A percentile compares a stretch with the other conserved stretches of the same genome.
Conservation (phyloP, 441 rosid species). For the Eruca vesicaria region DNA sequence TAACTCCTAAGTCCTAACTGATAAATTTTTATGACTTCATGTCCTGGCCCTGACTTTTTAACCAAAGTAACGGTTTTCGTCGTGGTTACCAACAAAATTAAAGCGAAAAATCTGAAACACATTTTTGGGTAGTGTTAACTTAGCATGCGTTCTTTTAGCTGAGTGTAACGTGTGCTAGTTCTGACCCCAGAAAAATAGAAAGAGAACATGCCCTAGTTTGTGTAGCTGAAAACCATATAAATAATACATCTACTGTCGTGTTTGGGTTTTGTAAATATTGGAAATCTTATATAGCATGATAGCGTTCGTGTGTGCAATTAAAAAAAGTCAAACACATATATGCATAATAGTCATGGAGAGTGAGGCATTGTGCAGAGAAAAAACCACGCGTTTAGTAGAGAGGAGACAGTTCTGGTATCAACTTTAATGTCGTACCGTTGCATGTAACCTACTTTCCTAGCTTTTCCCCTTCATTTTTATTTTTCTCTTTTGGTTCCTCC, state of each 20-base stretch:
- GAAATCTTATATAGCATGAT: neutral
- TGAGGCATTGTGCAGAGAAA: constrained; percentile 18
- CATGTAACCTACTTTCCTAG: constrained; percentile 33
- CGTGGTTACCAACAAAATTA: neutral
- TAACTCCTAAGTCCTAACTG: too few species aligned
- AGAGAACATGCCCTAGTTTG: neutral
- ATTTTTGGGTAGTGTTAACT: neutral
- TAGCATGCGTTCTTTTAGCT: neutral
- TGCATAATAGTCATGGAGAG: neutral
- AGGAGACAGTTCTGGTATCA: constrained; percentile 35
- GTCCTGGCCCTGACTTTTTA: neutral
- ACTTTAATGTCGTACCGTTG: constrained; percentile 34
- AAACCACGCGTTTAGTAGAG: constrained; percentile 33
- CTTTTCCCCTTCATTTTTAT: constrained; percentile 7
- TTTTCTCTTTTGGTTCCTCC: neutral
- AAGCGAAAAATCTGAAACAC: neutral
- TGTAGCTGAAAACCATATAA: neutral
- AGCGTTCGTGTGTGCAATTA: constrained; percentile 2
- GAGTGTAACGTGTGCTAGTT: neutral
- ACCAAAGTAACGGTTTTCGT: neutral
- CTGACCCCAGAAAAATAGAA: neutral
- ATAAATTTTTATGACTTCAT: neutral
- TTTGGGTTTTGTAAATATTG: too few species aligned
- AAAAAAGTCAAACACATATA: constrained; percentile 7
- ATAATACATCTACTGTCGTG: neutral